Percentiles rank a stretch among this genome's conserved stretches.
These are phyloP conservation scores for Umbellularia californica DNA, from an alignment of 164 flowering plant genomes.

Conservation along the genomic window DNA sequence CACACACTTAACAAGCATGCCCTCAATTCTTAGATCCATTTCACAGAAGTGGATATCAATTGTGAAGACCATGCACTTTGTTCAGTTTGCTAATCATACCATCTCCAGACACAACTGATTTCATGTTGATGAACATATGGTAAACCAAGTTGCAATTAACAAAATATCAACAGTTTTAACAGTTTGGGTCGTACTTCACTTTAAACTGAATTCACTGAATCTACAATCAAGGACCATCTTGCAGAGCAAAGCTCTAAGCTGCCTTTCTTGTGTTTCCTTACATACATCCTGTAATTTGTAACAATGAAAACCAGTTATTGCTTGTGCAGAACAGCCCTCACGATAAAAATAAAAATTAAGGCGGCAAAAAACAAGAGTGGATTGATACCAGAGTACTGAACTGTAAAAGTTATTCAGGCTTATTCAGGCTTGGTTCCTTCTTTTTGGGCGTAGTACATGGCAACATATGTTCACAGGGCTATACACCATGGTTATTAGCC, in stretches of 20 bases:
- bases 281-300: neutral
- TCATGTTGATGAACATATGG: neutral
- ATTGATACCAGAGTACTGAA: neutral
- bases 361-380: neutral
- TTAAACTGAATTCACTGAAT: neutral
- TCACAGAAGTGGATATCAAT: too few relatives aligned
- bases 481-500: neutral
- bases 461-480: neutral
- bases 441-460: neutral
- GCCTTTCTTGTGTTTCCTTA: neutral
- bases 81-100: too few relatives aligned
- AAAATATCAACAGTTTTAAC: neutral
- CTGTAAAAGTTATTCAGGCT: neutral
- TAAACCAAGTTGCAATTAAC: neutral
- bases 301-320: neutral
- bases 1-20: too few relatives aligned
- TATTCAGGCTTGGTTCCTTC: neutral
- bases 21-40: too few relatives aligned
- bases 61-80: too few relatives aligned
- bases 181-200: neutral
- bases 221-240: neutral
- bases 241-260: neutral
- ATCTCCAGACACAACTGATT: too few relatives aligned
- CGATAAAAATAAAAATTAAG: too few relatives aligned
- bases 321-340: neutral